These are phyloP conservation scores for Sclerotinia nivalis DNA, from an alignment of 2,329 filamentous ascomycete genomes.

Conservation along the genomic window DNA sequence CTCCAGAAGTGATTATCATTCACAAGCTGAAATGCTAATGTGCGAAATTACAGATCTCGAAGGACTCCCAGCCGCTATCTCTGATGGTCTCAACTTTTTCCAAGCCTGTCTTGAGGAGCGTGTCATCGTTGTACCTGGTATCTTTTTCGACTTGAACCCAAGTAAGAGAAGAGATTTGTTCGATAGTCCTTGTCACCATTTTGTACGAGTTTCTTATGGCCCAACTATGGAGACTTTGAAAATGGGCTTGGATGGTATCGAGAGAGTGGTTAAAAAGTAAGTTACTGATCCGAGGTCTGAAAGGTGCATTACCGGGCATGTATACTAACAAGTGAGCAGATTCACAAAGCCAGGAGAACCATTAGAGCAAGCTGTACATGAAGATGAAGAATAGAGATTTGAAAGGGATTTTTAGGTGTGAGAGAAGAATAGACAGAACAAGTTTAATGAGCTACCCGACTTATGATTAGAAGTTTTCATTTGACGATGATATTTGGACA, in stretches of 20 bases:
- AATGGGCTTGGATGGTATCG: constrained; percentile 80
- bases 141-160: constrained; percentile 97
- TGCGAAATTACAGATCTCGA: constrained; percentile 50
- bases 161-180: constrained; percentile 87
- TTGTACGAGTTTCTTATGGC: constrained; percentile 82
- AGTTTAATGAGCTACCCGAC: neutral
- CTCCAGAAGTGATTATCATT: neutral
- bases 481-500: neutral
- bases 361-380: constrained; percentile 13
- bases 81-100: constrained; percentile 96
- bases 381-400: constrained; percentile 2
- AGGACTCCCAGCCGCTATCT: constrained; percentile 75
- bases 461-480: neutral
- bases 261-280: constrained; percentile 74
- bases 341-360: constrained; percentile 13
- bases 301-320: no score
- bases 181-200: constrained; percentile 91
- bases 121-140: constrained; percentile 94
- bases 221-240: constrained; percentile 77
- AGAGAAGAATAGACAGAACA: neutral
- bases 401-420: neutral
- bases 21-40: neutral
- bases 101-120: constrained; percentile 89
- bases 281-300: constrained; percentile 15
- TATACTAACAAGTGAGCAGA: neutral